These are phyloP conservation scores for maize (Zea mays) DNA, from an alignment of 176 grass and related monocot species.

Conservation along the genomic window DNA sequence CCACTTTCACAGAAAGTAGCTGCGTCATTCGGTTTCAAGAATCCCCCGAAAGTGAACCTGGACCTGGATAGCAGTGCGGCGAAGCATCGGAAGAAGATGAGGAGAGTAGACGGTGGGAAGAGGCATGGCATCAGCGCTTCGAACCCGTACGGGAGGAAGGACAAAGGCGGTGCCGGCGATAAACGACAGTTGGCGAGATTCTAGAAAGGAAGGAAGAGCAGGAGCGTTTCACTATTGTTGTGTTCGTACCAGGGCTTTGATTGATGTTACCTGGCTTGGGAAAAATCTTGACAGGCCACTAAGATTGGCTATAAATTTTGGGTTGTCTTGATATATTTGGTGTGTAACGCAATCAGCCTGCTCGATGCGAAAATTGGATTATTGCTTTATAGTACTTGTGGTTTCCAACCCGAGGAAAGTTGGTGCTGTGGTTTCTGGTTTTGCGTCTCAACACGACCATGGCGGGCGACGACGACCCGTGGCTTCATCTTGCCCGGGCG, in stretches of 20 bases:
- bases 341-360: not conserved
- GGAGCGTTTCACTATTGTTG: not conserved
- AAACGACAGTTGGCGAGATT: conserved; percentile 65
- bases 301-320: not conserved
- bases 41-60: conserved; percentile 78
- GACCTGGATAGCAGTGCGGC: conserved; percentile 82
- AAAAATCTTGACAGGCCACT: conserved; percentile 41
- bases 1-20: conserved; percentile 62
- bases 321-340: not conserved
- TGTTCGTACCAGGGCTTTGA: conserved; percentile 13
- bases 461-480: no score
- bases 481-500: no score
- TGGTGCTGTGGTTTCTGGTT: no score
- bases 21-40: conserved; percentile 77
- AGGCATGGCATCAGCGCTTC: conserved; percentile 60
- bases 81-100: conserved; percentile 73
- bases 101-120: conserved; percentile 61
- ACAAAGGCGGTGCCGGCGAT: conserved; percentile 34
- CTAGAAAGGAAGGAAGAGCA: conserved; percentile 2
- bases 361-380: not conserved
- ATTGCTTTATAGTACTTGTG: not conserved
- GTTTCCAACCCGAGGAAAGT: no score
- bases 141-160: conserved; percentile 76
- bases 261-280: not conserved
- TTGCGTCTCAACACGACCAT: no score